Evolutionary conservation across 1,284 basidiomycete species (phyloP).

Genomic region (Tausonia pullulans): DNA sequence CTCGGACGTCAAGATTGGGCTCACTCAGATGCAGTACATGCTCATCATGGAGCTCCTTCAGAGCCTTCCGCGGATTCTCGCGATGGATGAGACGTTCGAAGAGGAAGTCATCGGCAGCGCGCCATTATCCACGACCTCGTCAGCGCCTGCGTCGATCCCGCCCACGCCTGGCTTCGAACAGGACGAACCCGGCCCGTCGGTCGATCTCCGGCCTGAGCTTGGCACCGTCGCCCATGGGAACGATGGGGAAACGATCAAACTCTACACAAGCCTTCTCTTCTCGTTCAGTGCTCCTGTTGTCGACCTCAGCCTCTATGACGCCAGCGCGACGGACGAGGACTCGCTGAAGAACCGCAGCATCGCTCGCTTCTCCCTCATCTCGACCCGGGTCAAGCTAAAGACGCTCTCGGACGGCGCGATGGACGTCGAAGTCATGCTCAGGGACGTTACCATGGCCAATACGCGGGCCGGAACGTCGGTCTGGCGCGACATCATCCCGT

Average conservation of each 20-base stretch:
- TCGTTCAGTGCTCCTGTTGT: slow-evolving; percentile 63
- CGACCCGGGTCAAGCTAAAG: slow-evolving; percentile 71
- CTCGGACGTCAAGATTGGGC: slow-evolving; percentile 77
- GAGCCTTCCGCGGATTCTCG: slow-evolving; percentile 59
- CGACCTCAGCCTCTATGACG: slow-evolving; percentile 85
- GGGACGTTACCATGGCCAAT: slow-evolving; percentile 81
- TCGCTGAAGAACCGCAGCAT: slow-evolving; percentile 70
- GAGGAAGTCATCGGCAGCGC: too few species aligned
- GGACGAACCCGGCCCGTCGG: slow-evolving; percentile 8
- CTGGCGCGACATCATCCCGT: slow-evolving; percentile 92
- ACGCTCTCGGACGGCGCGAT: slow-evolving; percentile 68
- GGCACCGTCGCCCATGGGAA: slow-evolving; percentile 27
- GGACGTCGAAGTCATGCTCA: slow-evolving; percentile 73
- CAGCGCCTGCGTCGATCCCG: too few species aligned
- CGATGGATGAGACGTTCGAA: too few species aligned
- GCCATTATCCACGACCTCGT: too few species aligned
- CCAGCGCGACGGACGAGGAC: slow-evolving; percentile 47
- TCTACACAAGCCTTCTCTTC: slow-evolving; percentile 63
- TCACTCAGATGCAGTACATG: slow-evolving; percentile 84
- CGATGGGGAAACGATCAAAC: slow-evolving; percentile 15
- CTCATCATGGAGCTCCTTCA: slow-evolving; percentile 60
- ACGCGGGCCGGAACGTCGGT: slow-evolving; percentile 69
- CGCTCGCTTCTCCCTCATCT: slow-evolving; percentile 70
- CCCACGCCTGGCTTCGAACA: too few species aligned
- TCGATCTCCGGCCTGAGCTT: slow-evolving; percentile 43